These are phyloP conservation scores for Mycena citricolor DNA, from an alignment of 1,284 basidiomycete genomes.

Conservation along the genomic window DNA sequence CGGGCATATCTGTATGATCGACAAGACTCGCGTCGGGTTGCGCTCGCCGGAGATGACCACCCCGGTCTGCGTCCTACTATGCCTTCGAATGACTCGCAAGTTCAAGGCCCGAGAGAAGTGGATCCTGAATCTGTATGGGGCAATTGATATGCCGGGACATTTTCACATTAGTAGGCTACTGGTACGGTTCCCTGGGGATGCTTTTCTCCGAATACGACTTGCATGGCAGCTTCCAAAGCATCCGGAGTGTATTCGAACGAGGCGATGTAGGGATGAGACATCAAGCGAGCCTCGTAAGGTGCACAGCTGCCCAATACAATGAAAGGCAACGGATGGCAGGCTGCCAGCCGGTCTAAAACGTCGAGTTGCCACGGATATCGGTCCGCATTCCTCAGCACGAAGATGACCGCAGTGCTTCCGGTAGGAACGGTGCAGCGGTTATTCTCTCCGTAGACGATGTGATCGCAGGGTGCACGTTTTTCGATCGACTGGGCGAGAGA, in stretches of 20 bases:
- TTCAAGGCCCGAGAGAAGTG: conserved; percentile 35
- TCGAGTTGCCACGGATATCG: conserved; percentile 53
- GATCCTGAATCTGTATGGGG: conserved; percentile 32
- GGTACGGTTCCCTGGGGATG: conserved; percentile 41
- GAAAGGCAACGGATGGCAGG: conserved; percentile 30
- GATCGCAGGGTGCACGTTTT: conserved; percentile 36
- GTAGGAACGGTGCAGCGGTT: conserved; percentile 12
- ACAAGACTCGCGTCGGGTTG: conserved; percentile 29
- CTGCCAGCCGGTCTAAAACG: conserved; percentile 37
- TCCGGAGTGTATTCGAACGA: conserved; percentile 59
- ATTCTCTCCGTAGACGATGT: conserved; percentile 46
- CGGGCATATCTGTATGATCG: conserved; percentile 35
- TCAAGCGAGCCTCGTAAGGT: conserved; percentile 54
- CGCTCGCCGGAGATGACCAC: conserved; percentile 44
- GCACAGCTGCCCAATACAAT: conserved; percentile 58
- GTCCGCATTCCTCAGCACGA: conserved; percentile 60
- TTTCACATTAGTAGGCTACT: conserved; percentile 27
- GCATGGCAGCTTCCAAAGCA: conserved; percentile 46
- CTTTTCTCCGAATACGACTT: conserved; percentile 45
- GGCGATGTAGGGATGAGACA: conserved; percentile 37
- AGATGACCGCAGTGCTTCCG: conserved; percentile 41
- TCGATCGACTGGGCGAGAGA: conserved; percentile 45
- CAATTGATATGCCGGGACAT: conserved; percentile 1
- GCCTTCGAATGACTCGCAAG: conserved; percentile 13
- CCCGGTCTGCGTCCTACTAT: conserved; percentile 8